Base-by-base conservation (phyloP, 208 protist species). In the Acanthamoeba culbertsoni region DNA sequence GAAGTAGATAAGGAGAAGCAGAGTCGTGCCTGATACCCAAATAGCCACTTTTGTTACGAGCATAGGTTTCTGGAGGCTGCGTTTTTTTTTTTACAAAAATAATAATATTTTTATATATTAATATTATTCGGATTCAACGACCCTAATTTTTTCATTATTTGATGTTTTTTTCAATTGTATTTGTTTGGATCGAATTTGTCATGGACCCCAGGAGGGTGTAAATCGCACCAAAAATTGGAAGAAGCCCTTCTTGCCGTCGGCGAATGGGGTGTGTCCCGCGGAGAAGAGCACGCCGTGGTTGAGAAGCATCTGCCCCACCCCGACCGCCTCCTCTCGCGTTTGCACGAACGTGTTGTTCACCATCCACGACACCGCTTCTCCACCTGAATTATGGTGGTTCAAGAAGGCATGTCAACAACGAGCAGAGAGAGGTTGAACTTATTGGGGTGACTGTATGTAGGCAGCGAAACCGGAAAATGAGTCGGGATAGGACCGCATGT, bases 361-460 rank as follows among this genome's bases (percentile, higher is more conserved):
- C 82, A 90, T 90, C 82, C 82, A 90, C 7, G 53, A 71, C 51
- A 90, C 82, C 40, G 82, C 82, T 26, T 90, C 82, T 20, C 26
- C 35, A 35, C 82, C 82, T 90, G 82, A 4, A 26, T 63, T 7
- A 28, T 28, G 71, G 28, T 43, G 63, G 63, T 75, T 1, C 12
- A 7, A 31, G n/a, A n/a, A n/a, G n/a, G n/a, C n/a, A n/a, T n/a
- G n/a, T n/a, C n/a, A n/a, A n/a, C n/a, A n/a, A n/a, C n/a, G n/a
- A n/a, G n/a, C n/a, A n/a, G n/a, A n/a, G n/a, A n/a, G n/a, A n/a
- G n/a, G n/a, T n/a, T n/a, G n/a, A n/a, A n/a, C n/a, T n/a, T n/a
- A n/a, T n/a, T n/a, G n/a, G n/a, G n/a, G n/a, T n/a, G n/a, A n/a
- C n/a, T n/a, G n/a, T n/a, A n/a, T n/a, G n/a, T n/a, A n/a, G n/a